Evolutionary conservation across 1,284 basidiomycete species (phyloP), one percentile per base, ranked within the genome.

Genomic region (Inonotus hispidus): DNA sequence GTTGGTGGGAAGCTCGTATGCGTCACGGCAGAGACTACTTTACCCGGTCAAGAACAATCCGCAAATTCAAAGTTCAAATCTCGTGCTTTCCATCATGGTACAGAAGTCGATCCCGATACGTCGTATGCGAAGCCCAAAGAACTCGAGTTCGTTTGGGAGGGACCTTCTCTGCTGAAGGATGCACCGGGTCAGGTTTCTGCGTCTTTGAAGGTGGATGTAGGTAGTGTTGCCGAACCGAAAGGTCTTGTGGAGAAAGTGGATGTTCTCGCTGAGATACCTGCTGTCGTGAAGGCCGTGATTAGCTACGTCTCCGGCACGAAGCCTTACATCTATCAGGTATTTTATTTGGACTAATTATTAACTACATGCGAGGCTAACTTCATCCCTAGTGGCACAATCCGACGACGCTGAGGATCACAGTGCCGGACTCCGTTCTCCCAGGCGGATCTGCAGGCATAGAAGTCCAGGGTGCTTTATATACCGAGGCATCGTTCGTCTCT

Each of bases 181-280:
- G 78, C 77, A 0, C 74, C 79, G n/a, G 87, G 85, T 1, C 73
- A 71, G 2, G 70, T 92, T 52, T 76, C 81, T 45, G 86, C 83
- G 16, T 80, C 78, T 39, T 64, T 89, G 25, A 70, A 76, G 23
- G 76, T 82, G 13, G 81, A 85, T 63, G 74, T 89, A n/a, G 90
- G 90, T 16, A 60, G 73, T 67, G 69, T 74, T 67, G 66, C 75
- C 64, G 71, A 75, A 64, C 71, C 87, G 59, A 85, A 87, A 50
- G 95, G 95, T 0, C 76, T 99, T 70, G 84, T 99, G 52, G 95
- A 98, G 75, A 98, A 98, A 79, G 93, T 99, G 16, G 95, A 99
- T 69, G 88, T 99, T 1, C 82, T 99, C 16, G 94, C 91, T 3
- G 95, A 99, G 78, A 95, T 99, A 68, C 97, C 97, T 7, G 89